A percentile compares a stretch with the other conserved stretches of the same genome.
Evolutionary conservation across 2,329 filamentous ascomycete genomes (phyloP).

Genomic region (Diaporthe aspalathi): DNA sequence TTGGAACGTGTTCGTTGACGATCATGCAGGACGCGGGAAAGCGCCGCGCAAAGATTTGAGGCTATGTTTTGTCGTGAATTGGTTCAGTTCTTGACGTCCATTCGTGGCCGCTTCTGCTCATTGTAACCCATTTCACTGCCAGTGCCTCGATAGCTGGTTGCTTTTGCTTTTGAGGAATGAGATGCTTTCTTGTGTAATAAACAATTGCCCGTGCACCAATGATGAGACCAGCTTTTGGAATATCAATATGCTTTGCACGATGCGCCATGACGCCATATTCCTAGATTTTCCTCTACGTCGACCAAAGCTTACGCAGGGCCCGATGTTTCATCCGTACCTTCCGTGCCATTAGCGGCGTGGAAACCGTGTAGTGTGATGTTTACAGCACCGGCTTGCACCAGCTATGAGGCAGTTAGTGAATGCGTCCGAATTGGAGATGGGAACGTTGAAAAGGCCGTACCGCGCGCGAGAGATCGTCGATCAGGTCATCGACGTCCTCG

Average conservation of each 20-base stretch:
- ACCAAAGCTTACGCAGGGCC: not conserved
- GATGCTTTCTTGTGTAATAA: conserved; percentile 2
- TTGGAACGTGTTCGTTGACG: conserved; percentile 1
- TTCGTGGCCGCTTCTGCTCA: conserved; percentile 7
- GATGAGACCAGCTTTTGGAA: conserved; percentile 17
- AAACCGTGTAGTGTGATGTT: conserved; percentile 87
- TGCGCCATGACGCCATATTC: conserved; percentile 34
- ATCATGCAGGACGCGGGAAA: conserved; percentile 13
- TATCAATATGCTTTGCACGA: conserved; percentile 37
- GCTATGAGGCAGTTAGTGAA: conserved; percentile 55
- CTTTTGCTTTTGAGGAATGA: conserved; percentile 3
- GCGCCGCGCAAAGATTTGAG: conserved; percentile 1
- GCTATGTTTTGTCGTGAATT: not conserved
- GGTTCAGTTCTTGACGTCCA: conserved; percentile 4
- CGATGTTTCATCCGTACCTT: conserved; percentile 60
- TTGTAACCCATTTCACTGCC: conserved; percentile 19
- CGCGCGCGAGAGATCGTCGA: conserved; percentile 91
- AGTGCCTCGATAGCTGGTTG: conserved; percentile 27
- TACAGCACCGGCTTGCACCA: conserved; percentile 95
- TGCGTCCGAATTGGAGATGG: not conserved
- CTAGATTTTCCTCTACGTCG: not conserved
- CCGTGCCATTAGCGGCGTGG: conserved; percentile 65
- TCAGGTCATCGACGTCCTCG: conserved; percentile 89
- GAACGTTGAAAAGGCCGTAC: conserved; percentile 66
- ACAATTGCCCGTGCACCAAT: not conserved